Base-by-base conservation (phyloP, 805 yeast species). In the Grigorovia jiainica region DNA sequence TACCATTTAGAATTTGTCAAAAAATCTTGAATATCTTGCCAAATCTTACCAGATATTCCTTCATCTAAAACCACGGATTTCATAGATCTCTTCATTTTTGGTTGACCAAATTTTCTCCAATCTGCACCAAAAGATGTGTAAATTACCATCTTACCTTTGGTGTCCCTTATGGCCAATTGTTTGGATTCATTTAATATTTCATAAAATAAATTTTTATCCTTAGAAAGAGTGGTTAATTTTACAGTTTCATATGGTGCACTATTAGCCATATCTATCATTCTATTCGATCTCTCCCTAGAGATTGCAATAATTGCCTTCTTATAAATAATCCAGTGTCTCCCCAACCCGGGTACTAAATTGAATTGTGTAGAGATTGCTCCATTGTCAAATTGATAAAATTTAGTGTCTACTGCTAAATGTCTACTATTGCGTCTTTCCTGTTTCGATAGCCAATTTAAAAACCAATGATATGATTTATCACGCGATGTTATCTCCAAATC, bases 101-200 rank as follows among this genome's bases (percentile, higher is more conserved):
- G 97, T 58, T 81, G 89, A 2, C 98, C 98, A 67, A 92, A 92
- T 4, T 95, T 95, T 55, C 97, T 72, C 98, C 98, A 92, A 57
- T 92, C 98, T 23, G 95, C 95, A 1, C 97, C 98, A 86, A 92
- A 90, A 9, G 95, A 83, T 4, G 96, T 86, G 61, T 76, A 92
- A 5, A 92, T 66, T 7, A 92, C 97, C 0, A 97, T 92, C 57
- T 87, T 90, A 7, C 98, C 97, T 57, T 87, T 95, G 45, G 83
- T 81, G 24, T 81, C 72, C 52, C 76, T 77, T 57, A 87, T 70
- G 0, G 97, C 97, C 66, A 86, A 64, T 31, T 69, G 64, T 53
- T 89, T 86, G 3, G 97, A 97, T 54, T 92, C 97, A 15, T 71
- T 72, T 41, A 92, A 68, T 46, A 92, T 67, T 7, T 82, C 78